These are phyloP conservation scores for Pythium coloratum DNA, from an alignment of 352 stramenopile species.

Conservation along the genomic window DNA sequence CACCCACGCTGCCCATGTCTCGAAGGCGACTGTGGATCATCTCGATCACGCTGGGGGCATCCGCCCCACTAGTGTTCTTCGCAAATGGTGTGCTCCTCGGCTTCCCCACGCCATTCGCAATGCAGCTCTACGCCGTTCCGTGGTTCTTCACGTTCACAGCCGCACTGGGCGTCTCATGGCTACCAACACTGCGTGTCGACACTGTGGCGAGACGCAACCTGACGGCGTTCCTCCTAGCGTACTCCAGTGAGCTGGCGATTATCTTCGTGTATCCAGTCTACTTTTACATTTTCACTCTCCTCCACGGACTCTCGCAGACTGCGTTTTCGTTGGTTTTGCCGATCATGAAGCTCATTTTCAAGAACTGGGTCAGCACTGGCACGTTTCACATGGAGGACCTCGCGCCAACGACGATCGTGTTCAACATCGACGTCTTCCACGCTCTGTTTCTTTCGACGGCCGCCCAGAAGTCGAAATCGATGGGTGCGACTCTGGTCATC, in stretches of 20 bases:
- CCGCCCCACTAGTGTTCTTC: not conserved
- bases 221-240: not conserved
- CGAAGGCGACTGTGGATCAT: not conserved
- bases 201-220: not conserved
- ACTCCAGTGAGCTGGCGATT: not conserved
- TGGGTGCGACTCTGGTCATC: not conserved
- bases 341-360: constrained; percentile 21
- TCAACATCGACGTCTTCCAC: constrained; percentile 26
- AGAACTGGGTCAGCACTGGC: constrained; percentile 8
- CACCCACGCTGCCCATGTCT: not conserved
- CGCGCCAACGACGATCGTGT: constrained; percentile 11
- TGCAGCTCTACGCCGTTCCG: not conserved
- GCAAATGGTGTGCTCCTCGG: not conserved
- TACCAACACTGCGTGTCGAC: not conserved
- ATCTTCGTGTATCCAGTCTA: constrained; percentile 12
- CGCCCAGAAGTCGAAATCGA: constrained; percentile 10
- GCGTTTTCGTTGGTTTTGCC: constrained; percentile 3
- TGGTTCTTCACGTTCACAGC: constrained; percentile 1
- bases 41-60: not conserved
- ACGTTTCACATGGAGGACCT: constrained; percentile 14
- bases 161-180: not conserved
- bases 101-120: constrained; percentile 14
- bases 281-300: constrained; percentile 5
- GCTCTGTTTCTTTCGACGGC: constrained; percentile 16
- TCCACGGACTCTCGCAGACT: not conserved